Evolutionary conservation across 163 green algal genomes (phyloP), one percentile per base, ranked within the genome.

Genomic region (Scenedesmus sp.): DNA sequence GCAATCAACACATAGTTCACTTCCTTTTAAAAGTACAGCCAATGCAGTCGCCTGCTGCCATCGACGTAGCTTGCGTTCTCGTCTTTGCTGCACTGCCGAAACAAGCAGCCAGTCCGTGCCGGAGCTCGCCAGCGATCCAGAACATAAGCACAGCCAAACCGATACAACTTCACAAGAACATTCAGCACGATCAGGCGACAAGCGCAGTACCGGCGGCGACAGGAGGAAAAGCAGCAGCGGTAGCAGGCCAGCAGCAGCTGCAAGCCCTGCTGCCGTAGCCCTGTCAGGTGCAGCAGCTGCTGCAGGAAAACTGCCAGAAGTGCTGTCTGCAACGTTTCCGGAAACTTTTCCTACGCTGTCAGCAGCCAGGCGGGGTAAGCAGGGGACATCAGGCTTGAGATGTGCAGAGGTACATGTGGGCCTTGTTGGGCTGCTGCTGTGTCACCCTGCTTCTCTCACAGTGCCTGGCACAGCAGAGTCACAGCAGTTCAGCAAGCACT

Each of bases 321-420:
- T 90, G 3, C 46, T 90, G 66, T 55, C 66, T 83, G 85, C 85
- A 16, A 90, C 85, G 6, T 82, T 90, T 18, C 85, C 85, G 5
- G 66, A 70, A 2, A 70, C 52, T 10, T 90, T 70, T 23, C 85
- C 85, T 55, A 90, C 85, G 4, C 52, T 90, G 2, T 90, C 85
- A 64, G 85, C 85, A 83, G 85, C 85, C 9, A 64, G 85, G 34
- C 79, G 85, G 60, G 66, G 85, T 90, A 9, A 55, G 82, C 66
- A 76, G 64, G 34, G 18, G 12, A 66, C 46, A 62, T 54, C 79
- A 16, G 16, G 67, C 8, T 55, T 66, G 18, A 13, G 2, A 18
- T 5, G 23, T 23, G 12, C 54, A 52, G 3, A 1, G 18, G 20
- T 23, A 6, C 20, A 15, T 79, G 23, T 52, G 23, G 1, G 18